Conservation (phyloP, 805 yeast genomes). For the Saturnispora besseyi region DNA sequence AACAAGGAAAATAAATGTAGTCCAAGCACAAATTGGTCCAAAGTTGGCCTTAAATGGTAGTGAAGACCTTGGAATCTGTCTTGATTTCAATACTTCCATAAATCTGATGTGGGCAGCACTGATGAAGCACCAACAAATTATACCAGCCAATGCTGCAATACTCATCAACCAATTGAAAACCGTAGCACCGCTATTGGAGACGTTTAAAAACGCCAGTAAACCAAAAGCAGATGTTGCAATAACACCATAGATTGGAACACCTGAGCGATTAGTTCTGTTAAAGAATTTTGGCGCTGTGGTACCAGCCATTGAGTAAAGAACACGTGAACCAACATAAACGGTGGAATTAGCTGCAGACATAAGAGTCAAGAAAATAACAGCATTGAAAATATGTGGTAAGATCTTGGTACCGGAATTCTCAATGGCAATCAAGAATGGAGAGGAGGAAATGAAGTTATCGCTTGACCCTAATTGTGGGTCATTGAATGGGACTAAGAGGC, state of each 20-base stretch:
- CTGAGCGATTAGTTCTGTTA: slow-evolving; percentile 46
- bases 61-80: slow-evolving; percentile 57
- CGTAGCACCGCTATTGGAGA: slow-evolving; percentile 44
- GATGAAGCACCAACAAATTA: slow-evolving; percentile 55
- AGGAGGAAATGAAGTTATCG: slow-evolving; percentile 38
- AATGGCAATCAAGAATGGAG: slow-evolving; percentile 69
- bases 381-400: slow-evolving; percentile 62
- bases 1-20: slow-evolving; percentile 45
- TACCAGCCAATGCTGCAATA: slow-evolving; percentile 50
- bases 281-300: slow-evolving; percentile 51
- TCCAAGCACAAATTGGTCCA: slow-evolving; percentile 62
- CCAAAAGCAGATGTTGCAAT: slow-evolving; percentile 44
- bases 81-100: slow-evolving; percentile 33
- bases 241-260: slow-evolving; percentile 54
- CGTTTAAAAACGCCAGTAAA: slow-evolving; percentile 51
- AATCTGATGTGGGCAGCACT: slow-evolving; percentile 48
- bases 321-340: slow-evolving; percentile 61
- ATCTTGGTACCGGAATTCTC: slow-evolving; percentile 55
- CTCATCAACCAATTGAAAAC: slow-evolving; percentile 61
- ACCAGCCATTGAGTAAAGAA: slow-evolving; percentile 52
- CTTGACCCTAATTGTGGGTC: slow-evolving; percentile 40
- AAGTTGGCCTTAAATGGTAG: slow-evolving; percentile 65
- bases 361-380: slow-evolving; percentile 55
- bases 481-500: slow-evolving; percentile 58
- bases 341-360: slow-evolving; percentile 73